phyloP scores from a whole-genome alignment of 2,329 filamentous ascomycete species.

The Colletotrichum horii region DNA sequence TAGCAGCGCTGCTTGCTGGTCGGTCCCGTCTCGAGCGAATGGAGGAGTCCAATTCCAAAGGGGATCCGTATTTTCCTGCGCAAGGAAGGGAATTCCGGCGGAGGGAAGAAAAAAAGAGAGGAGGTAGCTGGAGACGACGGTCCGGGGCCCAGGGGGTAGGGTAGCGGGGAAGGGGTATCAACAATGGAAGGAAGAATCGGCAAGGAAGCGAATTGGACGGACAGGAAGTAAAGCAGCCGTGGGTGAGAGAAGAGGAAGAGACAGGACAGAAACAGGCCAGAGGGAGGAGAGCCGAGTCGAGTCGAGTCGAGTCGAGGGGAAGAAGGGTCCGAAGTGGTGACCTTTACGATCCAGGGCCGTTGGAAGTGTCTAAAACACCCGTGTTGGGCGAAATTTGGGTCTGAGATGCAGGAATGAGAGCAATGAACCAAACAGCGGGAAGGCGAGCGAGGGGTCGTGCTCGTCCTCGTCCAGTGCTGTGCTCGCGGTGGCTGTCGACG shows the following conservation, averaged over 20 bases:
- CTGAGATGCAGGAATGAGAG: background rate
- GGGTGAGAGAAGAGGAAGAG: background rate
- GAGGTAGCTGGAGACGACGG: background rate
- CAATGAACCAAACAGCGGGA: background rate
- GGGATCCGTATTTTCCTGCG: conserved; percentile 11
- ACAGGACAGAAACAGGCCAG: background rate
- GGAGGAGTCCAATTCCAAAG: background rate
- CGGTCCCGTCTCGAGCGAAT: background rate
- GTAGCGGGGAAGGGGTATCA: conserved; percentile 10
- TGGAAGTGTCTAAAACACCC: background rate
- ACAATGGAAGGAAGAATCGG: conserved; percentile 13
- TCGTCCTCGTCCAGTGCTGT: background rate
- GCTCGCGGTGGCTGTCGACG: background rate
- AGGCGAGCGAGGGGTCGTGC: background rate
- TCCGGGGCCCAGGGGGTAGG: background rate
- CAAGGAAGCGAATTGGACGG: background rate
- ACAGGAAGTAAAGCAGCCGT: background rate
- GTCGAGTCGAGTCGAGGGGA: background rate
- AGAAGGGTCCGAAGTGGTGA: background rate
- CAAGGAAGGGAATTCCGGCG: conserved; percentile 5
- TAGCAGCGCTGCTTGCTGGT: background rate
- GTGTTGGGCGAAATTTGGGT: background rate
- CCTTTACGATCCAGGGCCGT: background rate
- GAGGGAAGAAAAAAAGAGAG: background rate
- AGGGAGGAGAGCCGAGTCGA: background rate